phyloP scores from a whole-genome alignment of 2,329 filamentous ascomycete species.

The Trichoderma sp. region DNA sequence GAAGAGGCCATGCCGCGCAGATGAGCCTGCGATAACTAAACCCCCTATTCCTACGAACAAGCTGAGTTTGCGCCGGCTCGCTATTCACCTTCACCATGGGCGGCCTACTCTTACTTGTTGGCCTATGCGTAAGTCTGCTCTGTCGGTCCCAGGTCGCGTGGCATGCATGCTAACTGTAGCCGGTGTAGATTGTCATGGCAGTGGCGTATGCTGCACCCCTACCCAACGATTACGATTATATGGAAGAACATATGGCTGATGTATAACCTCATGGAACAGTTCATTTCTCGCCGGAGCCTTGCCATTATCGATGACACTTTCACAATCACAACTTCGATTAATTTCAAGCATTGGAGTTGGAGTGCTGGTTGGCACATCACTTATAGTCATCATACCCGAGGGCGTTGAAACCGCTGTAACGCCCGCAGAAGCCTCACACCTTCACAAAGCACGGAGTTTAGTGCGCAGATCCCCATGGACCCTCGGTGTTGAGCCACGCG shows the following conservation, averaged over 20 bases:
- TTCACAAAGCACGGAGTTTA: conserved; percentile 39
- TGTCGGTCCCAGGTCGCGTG: background rate
- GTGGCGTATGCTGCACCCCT: conserved; percentile 50
- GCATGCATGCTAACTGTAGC: background rate
- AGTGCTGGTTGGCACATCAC: conserved; percentile 88
- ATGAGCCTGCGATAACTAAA: conserved; percentile 17
- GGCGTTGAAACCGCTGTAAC: conserved; percentile 88
- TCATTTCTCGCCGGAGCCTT: conserved; percentile 92
- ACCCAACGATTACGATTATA: background rate
- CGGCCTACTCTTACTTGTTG: conserved; percentile 22
- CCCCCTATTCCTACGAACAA: conserved; percentile 14
- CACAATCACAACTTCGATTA: conserved; percentile 80
- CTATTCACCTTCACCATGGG: conserved; percentile 23
- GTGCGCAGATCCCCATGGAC: conserved; percentile 37
- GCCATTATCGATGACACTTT: conserved; percentile 84
- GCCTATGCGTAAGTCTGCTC: conserved; percentile 22
- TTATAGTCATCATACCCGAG: conserved; percentile 97
- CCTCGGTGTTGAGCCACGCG: conserved; percentile 30
- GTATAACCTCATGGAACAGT: conserved; percentile 47
- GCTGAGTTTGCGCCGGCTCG: conserved; percentile 20
- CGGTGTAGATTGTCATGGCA: conserved; percentile 55
- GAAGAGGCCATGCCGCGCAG: conserved; percentile 21
- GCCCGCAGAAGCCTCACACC: conserved; percentile 43
- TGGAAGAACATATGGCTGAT: background rate
- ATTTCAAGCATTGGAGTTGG: conserved; percentile 93